These are phyloP conservation scores for Aegilops speltoides DNA, from an alignment of 176 grass and related monocot genomes.

Conservation along the genomic window DNA sequence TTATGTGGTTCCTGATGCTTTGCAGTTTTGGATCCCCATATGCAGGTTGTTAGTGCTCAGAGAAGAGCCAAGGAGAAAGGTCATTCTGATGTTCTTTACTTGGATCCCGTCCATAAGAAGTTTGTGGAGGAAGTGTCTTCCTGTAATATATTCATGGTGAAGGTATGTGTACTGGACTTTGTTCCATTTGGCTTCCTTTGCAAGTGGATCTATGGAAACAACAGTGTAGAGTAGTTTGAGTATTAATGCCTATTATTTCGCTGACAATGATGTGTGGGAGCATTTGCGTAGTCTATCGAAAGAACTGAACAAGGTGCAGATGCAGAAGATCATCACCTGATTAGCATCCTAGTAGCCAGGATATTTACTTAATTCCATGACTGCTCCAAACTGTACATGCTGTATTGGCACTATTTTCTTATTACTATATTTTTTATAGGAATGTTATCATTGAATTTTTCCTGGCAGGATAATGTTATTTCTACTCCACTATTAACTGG, in stretches of 20 bases:
- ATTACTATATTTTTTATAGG: background rate
- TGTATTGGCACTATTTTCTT: background rate
- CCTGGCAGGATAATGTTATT: constrained; percentile 67
- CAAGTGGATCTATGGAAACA: constrained; percentile 23
- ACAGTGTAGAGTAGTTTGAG: background rate
- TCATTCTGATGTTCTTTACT: constrained; percentile 83
- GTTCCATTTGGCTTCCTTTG: constrained; percentile 8
- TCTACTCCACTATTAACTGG: constrained; percentile 69
- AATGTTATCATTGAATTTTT: background rate
- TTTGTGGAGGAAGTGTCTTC: constrained; percentile 98
- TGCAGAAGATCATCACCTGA: background rate
- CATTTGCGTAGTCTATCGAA: background rate
- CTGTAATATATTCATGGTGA: constrained; percentile 96
- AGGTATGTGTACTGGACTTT: constrained; percentile 38
- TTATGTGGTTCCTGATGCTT: background rate
- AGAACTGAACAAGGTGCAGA: background rate
- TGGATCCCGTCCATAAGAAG: constrained; percentile 79
- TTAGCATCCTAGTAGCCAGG: background rate
- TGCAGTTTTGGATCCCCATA: background rate
- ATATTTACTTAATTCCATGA: background rate
- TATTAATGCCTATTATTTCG: background rate
- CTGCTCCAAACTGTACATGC: constrained; percentile 2
- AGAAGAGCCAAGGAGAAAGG: constrained; percentile 81
- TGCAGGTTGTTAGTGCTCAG: constrained; percentile 78
- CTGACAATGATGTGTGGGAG: background rate